Evolutionary conservation across 805 yeast genomes (phyloP), one percentile per base, ranked within the genome.

Genomic region (Starmerella stigmatis): DNA sequence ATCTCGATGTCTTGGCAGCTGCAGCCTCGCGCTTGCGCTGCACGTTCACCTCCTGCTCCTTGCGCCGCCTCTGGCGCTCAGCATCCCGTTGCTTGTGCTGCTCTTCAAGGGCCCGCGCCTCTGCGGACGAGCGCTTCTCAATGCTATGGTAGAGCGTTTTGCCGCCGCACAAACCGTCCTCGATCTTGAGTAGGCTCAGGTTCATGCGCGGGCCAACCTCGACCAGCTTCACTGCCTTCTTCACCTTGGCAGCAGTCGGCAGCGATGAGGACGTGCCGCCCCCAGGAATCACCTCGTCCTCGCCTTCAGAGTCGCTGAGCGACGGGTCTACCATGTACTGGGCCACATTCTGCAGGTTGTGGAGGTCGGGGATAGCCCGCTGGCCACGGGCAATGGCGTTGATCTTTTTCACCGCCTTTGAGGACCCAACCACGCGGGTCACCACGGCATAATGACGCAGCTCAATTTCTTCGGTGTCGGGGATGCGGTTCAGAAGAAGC

Each of bases 141-240:
- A 68, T 72, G 36, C 84, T 72, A 61, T 92, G 98, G 64, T 82
- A 85, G 49, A 92, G 64, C 15, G 92, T 85, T 65, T 85, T 88
- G 43, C 96, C 95, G 0, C 79, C 69, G 47, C 96, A 89, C 19
- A 84, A 74, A 15, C 92, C 94, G 59, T 89, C 97, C 64, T 89
- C 96, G 44, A 92, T 84, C 66, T 92, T 92, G 41, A 81, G 67
- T 47, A 92, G 67, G 42, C 77, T 69, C 63, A 92, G 67, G 54
- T 75, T 76, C 63, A 92, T 65, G 53, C 98, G 73, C 29, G 98
- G 98, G 0, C 98, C 98, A 40, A 89, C 68, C 63, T 92, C 98
- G 1, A 89, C 84, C 41, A 92, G 70, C 61, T 86, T 88, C 55
- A 92, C 84, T 1, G 98, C 97, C 57, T 83, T 76, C 64, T 86